phyloP scores from a whole-genome alignment of 2,329 filamentous ascomycete species.

The Drechslera avenae region DNA sequence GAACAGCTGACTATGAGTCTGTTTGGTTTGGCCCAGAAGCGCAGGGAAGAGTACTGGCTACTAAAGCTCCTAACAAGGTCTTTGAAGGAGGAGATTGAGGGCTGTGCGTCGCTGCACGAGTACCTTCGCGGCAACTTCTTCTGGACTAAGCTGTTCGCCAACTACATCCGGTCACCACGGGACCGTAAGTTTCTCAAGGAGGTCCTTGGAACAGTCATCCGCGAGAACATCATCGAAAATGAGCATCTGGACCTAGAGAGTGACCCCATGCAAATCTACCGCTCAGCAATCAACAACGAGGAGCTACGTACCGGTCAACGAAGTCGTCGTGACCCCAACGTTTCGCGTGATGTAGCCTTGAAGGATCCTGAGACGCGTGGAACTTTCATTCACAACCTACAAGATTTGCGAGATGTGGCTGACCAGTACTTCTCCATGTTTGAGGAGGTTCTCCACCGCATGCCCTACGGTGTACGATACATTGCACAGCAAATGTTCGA shows the following conservation, averaged over 20 bases:
- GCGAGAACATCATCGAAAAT: constrained; percentile 92
- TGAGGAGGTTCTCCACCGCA: constrained; percentile 81
- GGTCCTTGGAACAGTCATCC: constrained; percentile 80
- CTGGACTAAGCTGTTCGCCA: constrained; percentile 84
- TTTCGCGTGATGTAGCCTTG: constrained; percentile 92
- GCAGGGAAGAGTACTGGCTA: constrained; percentile 94
- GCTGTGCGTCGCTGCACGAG: constrained; percentile 74
- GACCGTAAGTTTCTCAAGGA: constrained; percentile 93
- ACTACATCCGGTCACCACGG: constrained; percentile 87
- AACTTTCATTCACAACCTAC: constrained; percentile 91
- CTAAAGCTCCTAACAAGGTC: constrained; percentile 85
- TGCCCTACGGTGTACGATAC: constrained; percentile 92
- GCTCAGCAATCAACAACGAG: constrained; percentile 94
- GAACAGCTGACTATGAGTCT: constrained; percentile 95
- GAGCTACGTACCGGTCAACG: constrained; percentile 88
- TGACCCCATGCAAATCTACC: constrained; percentile 96
- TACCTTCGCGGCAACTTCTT: constrained; percentile 90
- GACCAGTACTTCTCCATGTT: constrained; percentile 84
- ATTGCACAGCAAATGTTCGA: constrained; percentile 86
- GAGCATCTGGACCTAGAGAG: constrained; percentile 90
- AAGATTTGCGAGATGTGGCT: constrained; percentile 91
- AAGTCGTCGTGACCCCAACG: constrained; percentile 79
- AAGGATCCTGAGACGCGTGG: constrained; percentile 90
- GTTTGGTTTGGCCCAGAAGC: constrained; percentile 96
- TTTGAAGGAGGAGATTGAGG: constrained; percentile 83